Base-by-base conservation (phyloP, 208 protist genomes). In the Strigomonas galati region DNA sequence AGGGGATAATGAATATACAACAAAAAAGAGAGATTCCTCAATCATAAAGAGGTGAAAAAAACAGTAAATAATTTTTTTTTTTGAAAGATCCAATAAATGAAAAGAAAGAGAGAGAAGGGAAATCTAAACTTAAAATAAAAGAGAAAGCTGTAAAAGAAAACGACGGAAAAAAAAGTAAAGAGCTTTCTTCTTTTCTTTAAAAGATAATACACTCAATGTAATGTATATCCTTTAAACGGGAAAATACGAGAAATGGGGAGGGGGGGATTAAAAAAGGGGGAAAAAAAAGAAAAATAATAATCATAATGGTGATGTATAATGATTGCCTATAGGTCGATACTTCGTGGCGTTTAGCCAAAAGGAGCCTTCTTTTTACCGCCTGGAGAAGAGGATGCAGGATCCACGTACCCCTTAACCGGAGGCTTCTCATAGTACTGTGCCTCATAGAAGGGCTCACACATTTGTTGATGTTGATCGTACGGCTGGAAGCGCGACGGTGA, bases 281-380 rank as follows among this genome's bases (percentile, higher is more conserved):
- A 66, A 49, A 63, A 71, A 40, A 70, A 68, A 71, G 24, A 61
- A 61, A 67, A 55, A 62, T 40, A 55, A 35, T 12, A 52, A 17
- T 59, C 48, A 54, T 61, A 43, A 4, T 43, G 40, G 28, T 32
- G n/a, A n/a, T n/a, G n/a, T n/a, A n/a, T n/a, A n/a, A n/a, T n/a
- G n/a, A n/a, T n/a, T n/a, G n/a, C n/a, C n/a, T n/a, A n/a, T n/a
- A n/a, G n/a, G n/a, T n/a, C n/a, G n/a, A n/a, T n/a, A n/a, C n/a
- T n/a, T n/a, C n/a, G n/a, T n/a, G n/a, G n/a, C 10, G 7, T 40
- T 40, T 10, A 40, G 35, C 35, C 35, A 40, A 40, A 40, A 10
- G 35, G 35, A 10, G 35, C 35, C 10, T 10, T 40, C 35, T 40
- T 40, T 40, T 40, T 40, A 10, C 10, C 35, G 4, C 35, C 10